phyloP scores from a whole-genome alignment of 1,284 basidiomycete genomes.

The Rhizopogon hawkerae region DNA sequence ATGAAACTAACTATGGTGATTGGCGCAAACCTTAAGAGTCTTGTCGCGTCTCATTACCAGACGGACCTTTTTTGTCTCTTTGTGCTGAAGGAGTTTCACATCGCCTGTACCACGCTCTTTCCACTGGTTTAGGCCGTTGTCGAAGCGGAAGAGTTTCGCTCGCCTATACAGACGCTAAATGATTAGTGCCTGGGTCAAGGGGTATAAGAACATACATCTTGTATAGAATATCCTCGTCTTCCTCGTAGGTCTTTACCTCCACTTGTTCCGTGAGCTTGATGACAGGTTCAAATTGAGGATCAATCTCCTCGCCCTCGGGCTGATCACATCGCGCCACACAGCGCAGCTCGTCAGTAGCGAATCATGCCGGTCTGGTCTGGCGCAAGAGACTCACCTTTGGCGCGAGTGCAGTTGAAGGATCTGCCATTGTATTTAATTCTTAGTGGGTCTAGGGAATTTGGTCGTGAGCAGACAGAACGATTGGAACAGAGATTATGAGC shows the following conservation, averaged over 20 bases:
- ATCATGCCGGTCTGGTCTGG: slow-evolving; percentile 12
- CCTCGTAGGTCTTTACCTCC: slow-evolving; percentile 92
- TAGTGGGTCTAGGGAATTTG: slow-evolving; percentile 9
- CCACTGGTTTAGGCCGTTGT: slow-evolving; percentile 79
- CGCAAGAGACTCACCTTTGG: slow-evolving; percentile 47
- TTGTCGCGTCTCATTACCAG: slow-evolving; percentile 99
- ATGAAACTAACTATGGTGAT: slow-evolving; percentile 78
- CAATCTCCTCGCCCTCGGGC: slow-evolving; percentile 72
- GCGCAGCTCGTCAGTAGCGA: neutral
- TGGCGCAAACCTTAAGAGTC: slow-evolving; percentile 99
- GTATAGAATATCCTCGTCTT: slow-evolving; percentile 90
- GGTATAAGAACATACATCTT: slow-evolving; percentile 72
- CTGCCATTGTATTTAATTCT: slow-evolving; percentile 43
- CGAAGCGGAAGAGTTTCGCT: slow-evolving; percentile 98
- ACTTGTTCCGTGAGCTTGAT: slow-evolving; percentile 96
- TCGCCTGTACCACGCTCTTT: slow-evolving; percentile 95
- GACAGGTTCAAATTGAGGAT: slow-evolving; percentile 94
- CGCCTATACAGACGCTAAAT: slow-evolving; percentile 51
- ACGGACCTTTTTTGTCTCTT: slow-evolving; percentile 84
- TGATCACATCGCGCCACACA: slow-evolving; percentile 5
- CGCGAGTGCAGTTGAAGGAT: slow-evolving; percentile 54
- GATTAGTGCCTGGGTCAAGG: slow-evolving; percentile 6
- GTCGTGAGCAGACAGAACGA: slow-evolving; percentile 21
- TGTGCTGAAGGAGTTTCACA: slow-evolving; percentile 83
- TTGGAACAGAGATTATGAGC: slow-evolving; percentile 26